A percentile compares a stretch with the other conserved stretches of the same genome.
These are phyloP conservation scores for Fagopyrum homotropicum DNA, from an alignment of 148 eudicot species.

Conservation along the genomic window DNA sequence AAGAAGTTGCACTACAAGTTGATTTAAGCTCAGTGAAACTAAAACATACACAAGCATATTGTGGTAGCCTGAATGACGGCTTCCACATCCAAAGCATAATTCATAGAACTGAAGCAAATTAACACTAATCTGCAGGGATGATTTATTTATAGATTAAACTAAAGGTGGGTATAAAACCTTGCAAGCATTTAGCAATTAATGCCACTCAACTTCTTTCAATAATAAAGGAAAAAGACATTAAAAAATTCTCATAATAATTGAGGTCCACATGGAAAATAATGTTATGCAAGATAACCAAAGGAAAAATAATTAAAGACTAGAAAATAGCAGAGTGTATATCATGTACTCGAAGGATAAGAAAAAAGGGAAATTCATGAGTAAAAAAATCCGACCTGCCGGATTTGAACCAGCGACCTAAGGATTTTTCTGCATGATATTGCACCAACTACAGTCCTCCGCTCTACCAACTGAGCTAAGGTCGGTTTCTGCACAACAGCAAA, in stretches of 20 bases:
- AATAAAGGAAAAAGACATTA: no score
- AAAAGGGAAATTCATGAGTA: background rate
- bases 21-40: no score
- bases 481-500: background rate
- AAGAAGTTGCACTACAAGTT: no score
- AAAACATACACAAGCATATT: no score
- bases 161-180: no score
- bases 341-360: background rate
- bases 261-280: background rate
- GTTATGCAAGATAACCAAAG: background rate
- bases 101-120: no score
- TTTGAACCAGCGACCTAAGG: constrained; percentile 92
- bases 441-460: constrained; percentile 13
- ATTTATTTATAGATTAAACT: no score
- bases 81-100: no score
- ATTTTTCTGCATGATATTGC: constrained; percentile 15
- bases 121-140: no score
- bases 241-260: background rate
- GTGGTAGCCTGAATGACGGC: no score
- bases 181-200: no score
- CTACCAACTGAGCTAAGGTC: constrained; percentile 14
- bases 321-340: background rate
- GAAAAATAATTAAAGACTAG: background rate
- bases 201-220: no score
- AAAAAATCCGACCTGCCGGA: constrained; percentile 67